Evolutionary conservation across 805 yeast species (phyloP).

Genomic region (Priceomyces fermenticarens): DNA sequence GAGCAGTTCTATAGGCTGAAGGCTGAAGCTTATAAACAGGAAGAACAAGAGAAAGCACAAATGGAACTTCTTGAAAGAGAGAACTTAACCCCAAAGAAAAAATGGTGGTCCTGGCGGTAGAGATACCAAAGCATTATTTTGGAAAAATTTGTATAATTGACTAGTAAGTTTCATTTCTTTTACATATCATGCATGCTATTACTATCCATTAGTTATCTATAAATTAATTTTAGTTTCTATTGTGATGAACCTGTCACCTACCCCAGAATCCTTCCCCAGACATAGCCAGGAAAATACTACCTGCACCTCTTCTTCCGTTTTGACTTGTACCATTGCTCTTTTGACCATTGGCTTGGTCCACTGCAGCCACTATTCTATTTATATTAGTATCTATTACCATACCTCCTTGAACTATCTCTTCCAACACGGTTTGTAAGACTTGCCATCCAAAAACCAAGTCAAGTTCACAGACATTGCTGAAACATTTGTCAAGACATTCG

Average conservation of each 20-base stretch:
- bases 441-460: slow-evolving; percentile 99
- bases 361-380: slow-evolving; percentile 73
- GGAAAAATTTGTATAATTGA: not conserved
- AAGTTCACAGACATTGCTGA: slow-evolving; percentile 90
- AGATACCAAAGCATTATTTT: slow-evolving; percentile 2
- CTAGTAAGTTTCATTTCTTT: not conserved
- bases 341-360: slow-evolving; percentile 66
- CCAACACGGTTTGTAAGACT: slow-evolving; percentile 84
- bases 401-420: slow-evolving; percentile 94
- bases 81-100: slow-evolving; percentile 19
- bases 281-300: slow-evolving; percentile 22
- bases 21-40: slow-evolving; percentile 39
- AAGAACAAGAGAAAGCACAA: slow-evolving; percentile 31
- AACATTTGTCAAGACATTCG: slow-evolving; percentile 89
- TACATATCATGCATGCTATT: too few relatives aligned
- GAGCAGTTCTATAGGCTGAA: slow-evolving; percentile 46
- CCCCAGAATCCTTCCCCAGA: slow-evolving; percentile 27
- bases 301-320: slow-evolving; percentile 14
- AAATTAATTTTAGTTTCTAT: too few relatives aligned
- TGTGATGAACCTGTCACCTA: slow-evolving; percentile 4
- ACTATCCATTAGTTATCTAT: too few relatives aligned
- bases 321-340: slow-evolving; percentile 25
- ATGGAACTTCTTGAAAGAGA: slow-evolving; percentile 28
- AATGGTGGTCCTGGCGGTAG: slow-evolving; percentile 14
- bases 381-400: slow-evolving; percentile 95